These are phyloP conservation scores for Zanthoxylum bungeanum DNA, from an alignment of 345 rosid genomes.

Conservation along the genomic window DNA sequence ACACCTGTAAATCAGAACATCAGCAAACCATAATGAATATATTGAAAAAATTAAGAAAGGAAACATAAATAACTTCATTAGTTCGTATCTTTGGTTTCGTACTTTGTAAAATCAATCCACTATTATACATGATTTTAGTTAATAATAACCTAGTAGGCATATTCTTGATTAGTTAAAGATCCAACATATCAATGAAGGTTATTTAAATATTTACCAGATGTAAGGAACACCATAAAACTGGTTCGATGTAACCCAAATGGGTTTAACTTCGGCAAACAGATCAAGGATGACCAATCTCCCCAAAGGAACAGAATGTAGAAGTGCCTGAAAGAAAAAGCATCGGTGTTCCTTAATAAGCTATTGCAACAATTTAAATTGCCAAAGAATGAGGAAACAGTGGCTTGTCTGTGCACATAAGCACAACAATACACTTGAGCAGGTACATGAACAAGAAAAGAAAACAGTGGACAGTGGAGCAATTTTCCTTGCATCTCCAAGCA, in stretches of 20 bases:
- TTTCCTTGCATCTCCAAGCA: not conserved
- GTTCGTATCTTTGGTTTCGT: not conserved
- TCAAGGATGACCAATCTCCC: slow-evolving; percentile 73
- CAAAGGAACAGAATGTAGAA: slow-evolving; percentile 63
- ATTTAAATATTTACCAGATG: slow-evolving; percentile 49
- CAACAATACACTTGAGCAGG: not conserved
- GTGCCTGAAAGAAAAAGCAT: slow-evolving; percentile 50
- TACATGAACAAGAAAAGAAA: not conserved
- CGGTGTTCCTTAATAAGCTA: not conserved
- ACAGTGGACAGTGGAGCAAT: not conserved
- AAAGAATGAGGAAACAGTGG: not conserved
- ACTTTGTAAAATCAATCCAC: not conserved
- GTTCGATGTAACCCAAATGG: slow-evolving; percentile 60
- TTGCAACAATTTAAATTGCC: not conserved
- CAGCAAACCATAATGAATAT: slow-evolving; percentile 8
- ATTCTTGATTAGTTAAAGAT: not conserved
- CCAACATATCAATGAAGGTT: not conserved
- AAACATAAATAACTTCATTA: not conserved
- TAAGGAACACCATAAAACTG: slow-evolving; percentile 78
- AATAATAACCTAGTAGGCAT: not conserved
- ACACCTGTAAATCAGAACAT: slow-evolving; percentile 45
- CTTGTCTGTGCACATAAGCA: not conserved
- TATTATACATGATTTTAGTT: not conserved
- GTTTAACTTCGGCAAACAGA: slow-evolving; percentile 72
- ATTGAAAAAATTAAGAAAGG: not conserved